Evolutionary conservation across 768 basidiomycete species (phyloP), one percentile per base, ranked within the genome.

Genomic region (Russula olivacea): DNA sequence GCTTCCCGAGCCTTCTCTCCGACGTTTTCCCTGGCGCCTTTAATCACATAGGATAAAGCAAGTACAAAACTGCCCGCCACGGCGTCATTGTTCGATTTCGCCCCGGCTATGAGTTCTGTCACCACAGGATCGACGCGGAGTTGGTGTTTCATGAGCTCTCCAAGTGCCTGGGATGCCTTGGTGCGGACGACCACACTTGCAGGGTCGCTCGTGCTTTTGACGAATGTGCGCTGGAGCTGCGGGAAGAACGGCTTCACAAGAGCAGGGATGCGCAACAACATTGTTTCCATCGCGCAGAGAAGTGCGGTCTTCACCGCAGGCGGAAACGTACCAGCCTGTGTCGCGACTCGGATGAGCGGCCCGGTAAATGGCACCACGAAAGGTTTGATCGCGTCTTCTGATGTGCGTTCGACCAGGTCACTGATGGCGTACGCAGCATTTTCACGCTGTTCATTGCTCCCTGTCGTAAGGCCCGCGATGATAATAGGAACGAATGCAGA

Each of bases 241-340:
- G 96, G 97, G 82, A 98, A 98, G 86, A 98, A 98, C 3, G 96
- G 96, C 73, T 91, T 92, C 68, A 98, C 93, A 68, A 96, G 91
- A 4, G 80, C 77, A 0, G 95, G 94, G 25, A 97, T 94, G 50
- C 83, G 81, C 66, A 86, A 85, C 48, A 98, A 79, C 84, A 98
- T 91, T 23, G 86, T 83, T 0, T 86, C 83, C 55, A 99, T 81
- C 6, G 95, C 91, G 38, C 82, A 83, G 34, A 99, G 81, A 68
- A 99, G 95, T 14, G 89, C 94, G 4, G 84, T 85, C 76, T 98
- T 98, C 74, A 98, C 93, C 23, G 87, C 91, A 0, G 95, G 90
- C 8, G 97, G 93, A 73, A 93, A 91, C 0, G 89, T 87, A 47
- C 88, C 86, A 1, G 90, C 88, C 72, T 93, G 91, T 1, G 91